Conservation (phyloP, 495 filamentous ascomycete genomes). For the Xylaria grammica region DNA sequence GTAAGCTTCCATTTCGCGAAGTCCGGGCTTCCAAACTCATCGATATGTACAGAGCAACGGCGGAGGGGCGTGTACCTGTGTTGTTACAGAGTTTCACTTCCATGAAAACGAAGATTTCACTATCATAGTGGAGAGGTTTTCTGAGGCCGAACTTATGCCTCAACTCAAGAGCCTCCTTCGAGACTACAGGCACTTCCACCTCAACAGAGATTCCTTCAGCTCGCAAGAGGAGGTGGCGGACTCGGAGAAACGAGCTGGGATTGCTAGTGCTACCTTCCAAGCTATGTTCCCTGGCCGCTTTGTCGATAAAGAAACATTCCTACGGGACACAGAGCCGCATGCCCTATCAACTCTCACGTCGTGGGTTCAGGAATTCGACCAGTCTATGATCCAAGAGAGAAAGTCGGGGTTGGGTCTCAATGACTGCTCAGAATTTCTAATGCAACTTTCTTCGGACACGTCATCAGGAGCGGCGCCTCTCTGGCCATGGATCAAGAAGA, state of each 20-base stretch:
- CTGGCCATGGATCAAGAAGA: conserved; percentile 49
- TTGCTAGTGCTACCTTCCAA: conserved; percentile 34
- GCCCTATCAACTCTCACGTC: conserved; percentile 23
- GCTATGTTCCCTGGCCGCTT: conserved; percentile 22
- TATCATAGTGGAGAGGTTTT: conserved; percentile 43
- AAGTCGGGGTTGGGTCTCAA: conserved; percentile 6
- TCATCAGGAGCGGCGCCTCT: conserved; percentile 3
- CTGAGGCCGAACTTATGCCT: conserved; percentile 32
- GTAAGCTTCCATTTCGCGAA: conserved; percentile 32
- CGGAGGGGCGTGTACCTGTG: conserved; percentile 47
- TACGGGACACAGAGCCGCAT: neutral
- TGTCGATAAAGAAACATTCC: conserved; percentile 17
- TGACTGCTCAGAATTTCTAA: conserved; percentile 35
- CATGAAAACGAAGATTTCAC: conserved; percentile 38
- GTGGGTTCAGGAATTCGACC: conserved; percentile 26
- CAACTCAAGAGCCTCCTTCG: conserved; percentile 41
- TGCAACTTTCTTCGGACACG: conserved; percentile 38
- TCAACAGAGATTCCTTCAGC: conserved; percentile 19
- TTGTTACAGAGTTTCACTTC: conserved; percentile 47
- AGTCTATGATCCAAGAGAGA: neutral
- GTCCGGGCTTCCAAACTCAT: neutral
- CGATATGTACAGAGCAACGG: conserved; percentile 36
- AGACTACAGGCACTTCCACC: conserved; percentile 38
- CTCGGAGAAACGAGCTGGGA: conserved; percentile 29
- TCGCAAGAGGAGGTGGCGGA: conserved; percentile 27